Percentiles rank a stretch among this genome's conserved stretches.
Conservation (phyloP, 2,329 filamentous ascomycete species). For the Karstenula rhodostoma region DNA sequence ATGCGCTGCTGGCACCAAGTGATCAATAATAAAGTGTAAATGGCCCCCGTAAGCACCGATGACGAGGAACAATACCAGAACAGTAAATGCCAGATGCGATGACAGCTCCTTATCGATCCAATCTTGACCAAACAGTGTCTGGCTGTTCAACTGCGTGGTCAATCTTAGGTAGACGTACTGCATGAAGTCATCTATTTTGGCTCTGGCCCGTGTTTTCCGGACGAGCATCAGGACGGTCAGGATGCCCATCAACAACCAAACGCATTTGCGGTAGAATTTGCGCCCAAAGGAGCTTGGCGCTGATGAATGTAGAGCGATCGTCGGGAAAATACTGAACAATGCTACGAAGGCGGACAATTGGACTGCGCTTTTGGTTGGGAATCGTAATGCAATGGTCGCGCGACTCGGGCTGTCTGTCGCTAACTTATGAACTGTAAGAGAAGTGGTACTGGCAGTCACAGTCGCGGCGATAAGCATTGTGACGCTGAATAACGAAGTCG, state of each 20-base stretch:
- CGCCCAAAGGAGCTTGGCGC: background rate
- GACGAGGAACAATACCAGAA: background rate
- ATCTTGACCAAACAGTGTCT: background rate
- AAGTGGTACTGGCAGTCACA: background rate
- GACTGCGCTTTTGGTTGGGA: background rate
- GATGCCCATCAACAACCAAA: background rate
- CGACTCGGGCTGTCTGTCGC: too few species aligned
- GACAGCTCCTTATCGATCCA: background rate
- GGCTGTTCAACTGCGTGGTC: too few species aligned
- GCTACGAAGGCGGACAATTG: background rate
- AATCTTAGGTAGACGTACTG: too few species aligned
- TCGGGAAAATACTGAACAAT: background rate
- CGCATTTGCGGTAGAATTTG: background rate
- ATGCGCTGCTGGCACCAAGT: background rate
- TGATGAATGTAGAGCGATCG: background rate
- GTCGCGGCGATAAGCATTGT: background rate
- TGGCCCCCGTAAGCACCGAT: background rate
- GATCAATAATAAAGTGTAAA: background rate
- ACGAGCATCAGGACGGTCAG: background rate
- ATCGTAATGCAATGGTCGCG: too few species aligned
- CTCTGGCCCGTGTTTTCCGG: background rate
- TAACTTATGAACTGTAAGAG: background rate
- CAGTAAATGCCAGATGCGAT: background rate
- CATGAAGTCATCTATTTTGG: background rate
- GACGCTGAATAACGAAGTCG: background rate